A percentile compares a stretch with the other conserved stretches of the same genome.
Evolutionary conservation across 208 protist species (phyloP).

Genomic region (Crithidia bombi): DNA sequence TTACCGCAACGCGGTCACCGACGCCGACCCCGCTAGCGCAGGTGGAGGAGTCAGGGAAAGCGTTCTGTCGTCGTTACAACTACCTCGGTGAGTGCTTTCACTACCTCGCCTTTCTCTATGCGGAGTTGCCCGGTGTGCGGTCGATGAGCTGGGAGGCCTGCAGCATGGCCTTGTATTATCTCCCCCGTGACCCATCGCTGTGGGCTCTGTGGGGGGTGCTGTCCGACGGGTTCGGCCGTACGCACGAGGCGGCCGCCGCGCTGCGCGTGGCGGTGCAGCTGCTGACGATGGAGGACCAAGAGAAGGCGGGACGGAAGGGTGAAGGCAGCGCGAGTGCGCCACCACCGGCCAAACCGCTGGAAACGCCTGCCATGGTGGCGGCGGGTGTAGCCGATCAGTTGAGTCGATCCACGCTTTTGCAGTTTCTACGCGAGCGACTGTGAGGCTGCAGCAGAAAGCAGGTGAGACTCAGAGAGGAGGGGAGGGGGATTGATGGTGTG

Average conservation of each 20-base stretch:
- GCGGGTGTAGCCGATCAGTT: not conserved
- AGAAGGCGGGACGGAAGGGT: not conserved
- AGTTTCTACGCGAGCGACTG: not conserved
- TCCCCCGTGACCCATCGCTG: constrained; percentile 12
- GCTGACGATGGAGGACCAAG: constrained; percentile 7
- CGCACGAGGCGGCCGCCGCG: not conserved
- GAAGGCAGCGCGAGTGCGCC: not conserved
- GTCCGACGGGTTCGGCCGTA: not conserved
- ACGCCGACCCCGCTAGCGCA: not conserved
- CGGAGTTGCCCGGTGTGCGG: constrained; percentile 25
- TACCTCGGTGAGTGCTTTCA: constrained; percentile 37
- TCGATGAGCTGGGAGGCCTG: constrained; percentile 11
- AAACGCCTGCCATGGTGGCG: not conserved
- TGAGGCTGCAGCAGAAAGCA: too few relatives aligned
- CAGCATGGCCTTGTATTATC: constrained; percentile 22
- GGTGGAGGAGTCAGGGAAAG: not conserved
- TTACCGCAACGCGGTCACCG: not conserved
- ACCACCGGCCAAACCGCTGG: not conserved
- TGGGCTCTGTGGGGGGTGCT: constrained; percentile 11
- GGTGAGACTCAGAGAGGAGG: not conserved
- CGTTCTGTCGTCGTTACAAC: constrained; percentile 21
- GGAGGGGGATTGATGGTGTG: too few relatives aligned
- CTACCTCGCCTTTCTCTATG: constrained; percentile 21
- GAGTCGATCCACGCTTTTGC: not conserved
- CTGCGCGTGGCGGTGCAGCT: constrained; percentile 16